phyloP scores from a whole-genome alignment of 495 filamentous ascomycete genomes.

The Xylaria palmicola region DNA sequence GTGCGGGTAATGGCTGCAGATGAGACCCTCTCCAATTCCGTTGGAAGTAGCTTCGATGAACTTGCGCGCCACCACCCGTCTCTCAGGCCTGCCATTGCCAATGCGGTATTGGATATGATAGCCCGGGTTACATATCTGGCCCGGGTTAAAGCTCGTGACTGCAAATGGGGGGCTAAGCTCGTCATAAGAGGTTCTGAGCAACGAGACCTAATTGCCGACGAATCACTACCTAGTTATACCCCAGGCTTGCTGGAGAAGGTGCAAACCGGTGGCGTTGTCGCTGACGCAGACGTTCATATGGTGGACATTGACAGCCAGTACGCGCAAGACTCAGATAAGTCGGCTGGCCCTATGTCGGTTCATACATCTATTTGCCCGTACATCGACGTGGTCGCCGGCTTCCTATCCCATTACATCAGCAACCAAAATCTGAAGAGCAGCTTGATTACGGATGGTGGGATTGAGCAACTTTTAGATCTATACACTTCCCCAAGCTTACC shows the following conservation, averaged over 20 bases:
- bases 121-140: conserved; percentile 71
- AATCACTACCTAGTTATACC: conserved; percentile 23
- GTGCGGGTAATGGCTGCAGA: conserved; percentile 78
- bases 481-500: conserved; percentile 74
- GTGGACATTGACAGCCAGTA: conserved; percentile 43
- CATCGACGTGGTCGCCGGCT: conserved; percentile 69
- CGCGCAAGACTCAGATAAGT: conserved; percentile 16
- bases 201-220: conserved; percentile 51
- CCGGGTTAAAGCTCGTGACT: conserved; percentile 60
- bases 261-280: conserved; percentile 31
- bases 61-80: conserved; percentile 88
- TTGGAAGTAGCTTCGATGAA: conserved; percentile 90
- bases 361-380: conserved; percentile 55
- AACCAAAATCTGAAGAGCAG: conserved; percentile 71
- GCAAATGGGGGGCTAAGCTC: conserved; percentile 76
- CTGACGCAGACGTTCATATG: conserved; percentile 58
- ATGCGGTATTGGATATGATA: conserved; percentile 79
- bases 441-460: conserved; percentile 75
- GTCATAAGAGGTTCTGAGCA: conserved; percentile 58
- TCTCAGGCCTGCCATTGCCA: conserved; percentile 75
- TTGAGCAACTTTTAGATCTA: conserved; percentile 82
- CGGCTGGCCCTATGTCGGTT: conserved; percentile 6
- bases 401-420: conserved; percentile 73
- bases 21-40: conserved; percentile 57
- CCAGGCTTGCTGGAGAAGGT: conserved; percentile 30